phyloP scores from a whole-genome alignment of 257 asterid genomes.

The Nicotiana benthamiana region DNA sequence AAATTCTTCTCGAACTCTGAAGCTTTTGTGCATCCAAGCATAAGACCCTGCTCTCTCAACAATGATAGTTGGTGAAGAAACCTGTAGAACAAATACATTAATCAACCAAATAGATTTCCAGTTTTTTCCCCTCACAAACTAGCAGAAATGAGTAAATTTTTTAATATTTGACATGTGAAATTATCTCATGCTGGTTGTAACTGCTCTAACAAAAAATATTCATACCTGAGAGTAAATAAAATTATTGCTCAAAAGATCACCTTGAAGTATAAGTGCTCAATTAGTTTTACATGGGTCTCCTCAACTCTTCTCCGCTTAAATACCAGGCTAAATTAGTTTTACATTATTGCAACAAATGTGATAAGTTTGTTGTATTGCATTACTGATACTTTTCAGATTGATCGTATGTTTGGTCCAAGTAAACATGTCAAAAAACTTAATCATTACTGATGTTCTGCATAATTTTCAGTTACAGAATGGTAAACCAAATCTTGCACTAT shows the following conservation, averaged over 20 bases:
- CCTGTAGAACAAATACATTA: conserved; percentile 36
- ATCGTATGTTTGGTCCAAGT: not conserved
- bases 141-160: not conserved
- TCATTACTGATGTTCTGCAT: not conserved
- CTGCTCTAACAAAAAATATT: not conserved
- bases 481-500: not conserved
- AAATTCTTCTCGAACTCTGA: conserved; percentile 97
- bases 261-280: not conserved
- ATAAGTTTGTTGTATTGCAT: not conserved
- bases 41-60: conserved; percentile 95
- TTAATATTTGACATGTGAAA: not conserved
- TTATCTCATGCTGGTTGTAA: not conserved
- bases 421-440: not conserved
- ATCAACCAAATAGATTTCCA: conserved; percentile 4
- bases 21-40: conserved; percentile 94
- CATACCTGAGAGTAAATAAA: not conserved
- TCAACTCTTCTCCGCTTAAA: not conserved
- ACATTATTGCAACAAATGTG: not conserved
- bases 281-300: not conserved
- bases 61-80: conserved; percentile 92
- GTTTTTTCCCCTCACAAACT: conserved; percentile 8
- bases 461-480: not conserved
- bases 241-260: not conserved
- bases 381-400: not conserved
- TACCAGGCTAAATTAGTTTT: not conserved